Evolutionary conservation across 495 filamentous ascomycete species (phyloP).

Genomic region (Echria macrotheca): DNA sequence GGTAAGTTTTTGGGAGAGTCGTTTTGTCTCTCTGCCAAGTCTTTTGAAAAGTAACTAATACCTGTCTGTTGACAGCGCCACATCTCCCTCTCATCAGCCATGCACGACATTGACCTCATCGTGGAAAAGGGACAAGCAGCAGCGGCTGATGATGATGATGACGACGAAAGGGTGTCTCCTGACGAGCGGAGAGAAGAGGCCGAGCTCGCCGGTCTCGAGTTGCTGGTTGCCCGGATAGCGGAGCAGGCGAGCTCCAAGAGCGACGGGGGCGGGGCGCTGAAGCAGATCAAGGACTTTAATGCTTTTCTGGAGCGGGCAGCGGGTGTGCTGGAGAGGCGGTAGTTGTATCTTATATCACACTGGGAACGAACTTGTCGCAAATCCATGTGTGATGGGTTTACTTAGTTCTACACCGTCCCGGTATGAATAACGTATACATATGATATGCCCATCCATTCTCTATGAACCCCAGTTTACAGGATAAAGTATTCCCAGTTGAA

Average conservation of each 20-base stretch:
- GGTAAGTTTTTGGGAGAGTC: conserved; percentile 37
- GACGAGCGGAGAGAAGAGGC: conserved; percentile 34
- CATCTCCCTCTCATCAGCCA: conserved; percentile 43
- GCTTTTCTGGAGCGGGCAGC: conserved; percentile 50
- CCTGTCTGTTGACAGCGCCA: conserved; percentile 37
- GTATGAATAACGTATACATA: too few relatives aligned
- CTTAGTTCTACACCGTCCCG: too few relatives aligned
- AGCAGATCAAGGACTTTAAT: conserved; percentile 52
- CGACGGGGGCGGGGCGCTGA: conserved; percentile 43
- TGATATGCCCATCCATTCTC: too few relatives aligned
- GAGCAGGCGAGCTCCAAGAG: conserved; percentile 39
- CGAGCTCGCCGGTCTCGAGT: conserved; percentile 42
- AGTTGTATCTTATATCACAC: too few relatives aligned
- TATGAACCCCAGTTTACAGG: too few relatives aligned
- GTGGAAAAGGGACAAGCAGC: conserved; percentile 43
- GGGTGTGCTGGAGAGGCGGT: conserved; percentile 41
- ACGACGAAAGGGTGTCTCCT: too few relatives aligned
- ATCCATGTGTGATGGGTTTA: too few relatives aligned
- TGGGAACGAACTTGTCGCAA: too few relatives aligned
- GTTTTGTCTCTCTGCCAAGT: too few relatives aligned
- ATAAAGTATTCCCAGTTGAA: too few relatives aligned
- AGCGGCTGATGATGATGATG: conserved; percentile 30
- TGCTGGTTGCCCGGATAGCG: conserved; percentile 43
- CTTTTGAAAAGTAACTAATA: too few relatives aligned
- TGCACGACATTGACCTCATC: conserved; percentile 53